These are phyloP conservation scores for Fusarium sp. DNA, from an alignment of 2,329 filamentous ascomycete genomes.

Conservation along the genomic window DNA sequence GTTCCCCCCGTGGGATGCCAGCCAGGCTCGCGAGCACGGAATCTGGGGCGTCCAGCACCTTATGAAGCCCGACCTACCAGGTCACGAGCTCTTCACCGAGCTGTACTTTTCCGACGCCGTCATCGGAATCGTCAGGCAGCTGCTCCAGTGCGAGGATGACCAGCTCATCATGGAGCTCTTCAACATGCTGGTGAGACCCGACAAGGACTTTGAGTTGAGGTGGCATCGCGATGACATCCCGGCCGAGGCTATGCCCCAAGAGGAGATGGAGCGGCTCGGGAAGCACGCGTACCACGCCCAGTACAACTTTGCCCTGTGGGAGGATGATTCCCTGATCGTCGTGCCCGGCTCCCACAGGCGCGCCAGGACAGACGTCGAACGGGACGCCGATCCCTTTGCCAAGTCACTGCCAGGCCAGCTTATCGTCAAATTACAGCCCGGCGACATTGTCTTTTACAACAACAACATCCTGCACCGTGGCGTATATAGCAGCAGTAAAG, in stretches of 20 bases:
- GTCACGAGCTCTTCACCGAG: constrained; percentile 69
- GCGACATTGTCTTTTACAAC: constrained; percentile 89
- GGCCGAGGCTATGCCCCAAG: constrained; percentile 70
- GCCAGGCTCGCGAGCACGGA: constrained; percentile 65
- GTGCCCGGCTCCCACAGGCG: constrained; percentile 82
- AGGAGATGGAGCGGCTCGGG: constrained; percentile 72
- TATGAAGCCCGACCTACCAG: constrained; percentile 77
- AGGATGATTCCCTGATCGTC: constrained; percentile 79
- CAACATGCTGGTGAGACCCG: constrained; percentile 84
- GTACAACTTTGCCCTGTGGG: constrained; percentile 86
- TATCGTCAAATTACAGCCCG: constrained; percentile 74
- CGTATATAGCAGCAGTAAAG: constrained; percentile 68
- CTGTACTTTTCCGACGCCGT: constrained; percentile 79
- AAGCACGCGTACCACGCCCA: constrained; percentile 80
- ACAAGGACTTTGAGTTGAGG: constrained; percentile 75
- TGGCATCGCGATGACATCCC: constrained; percentile 91
- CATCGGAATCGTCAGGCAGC: constrained; percentile 70
- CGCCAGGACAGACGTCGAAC: constrained; percentile 76
- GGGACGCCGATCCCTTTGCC: constrained; percentile 74
- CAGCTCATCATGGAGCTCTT: constrained; percentile 87
- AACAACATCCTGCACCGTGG: constrained; percentile 88
- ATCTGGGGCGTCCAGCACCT: constrained; percentile 94
- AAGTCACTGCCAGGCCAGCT: constrained; percentile 70
- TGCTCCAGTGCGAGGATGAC: constrained; percentile 69
- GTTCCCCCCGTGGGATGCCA: constrained; percentile 85